Evolutionary conservation across 192 early-diverging fungal species (phyloP).

Genomic region (Rhizoclosmatium globosum): DNA sequence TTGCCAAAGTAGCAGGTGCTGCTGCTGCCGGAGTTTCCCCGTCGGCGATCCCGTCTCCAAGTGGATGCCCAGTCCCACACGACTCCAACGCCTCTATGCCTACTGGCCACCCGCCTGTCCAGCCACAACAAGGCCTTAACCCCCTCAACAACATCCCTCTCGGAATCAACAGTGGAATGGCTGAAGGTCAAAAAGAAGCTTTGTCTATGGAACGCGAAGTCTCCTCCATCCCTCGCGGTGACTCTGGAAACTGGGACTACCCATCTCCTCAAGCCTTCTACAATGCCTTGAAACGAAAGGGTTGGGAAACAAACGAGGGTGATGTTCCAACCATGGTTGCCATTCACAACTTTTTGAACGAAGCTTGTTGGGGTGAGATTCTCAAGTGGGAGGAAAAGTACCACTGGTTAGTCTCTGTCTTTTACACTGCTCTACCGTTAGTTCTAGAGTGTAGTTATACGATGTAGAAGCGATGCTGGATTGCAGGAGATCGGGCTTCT

Average conservation of each 20-base stretch:
- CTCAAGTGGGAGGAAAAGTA: conserved; percentile 78
- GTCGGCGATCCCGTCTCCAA: neutral
- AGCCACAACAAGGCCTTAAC: conserved; percentile 12
- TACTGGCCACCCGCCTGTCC: neutral
- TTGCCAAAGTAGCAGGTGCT: conserved; percentile 21
- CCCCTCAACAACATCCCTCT: conserved; percentile 55
- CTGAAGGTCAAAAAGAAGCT: conserved; percentile 32
- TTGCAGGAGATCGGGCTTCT: no score
- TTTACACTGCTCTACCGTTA: conserved; percentile 35
- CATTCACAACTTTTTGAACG: conserved; percentile 95
- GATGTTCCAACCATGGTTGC: conserved; percentile 92
- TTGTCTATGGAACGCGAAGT: conserved; percentile 73
- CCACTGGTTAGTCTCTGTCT: conserved; percentile 44
- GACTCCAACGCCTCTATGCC: neutral
- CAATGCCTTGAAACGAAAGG: conserved; percentile 94
- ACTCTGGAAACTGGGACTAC: conserved; percentile 82
- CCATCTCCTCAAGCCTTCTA: conserved; percentile 84
- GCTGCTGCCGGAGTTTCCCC: neutral
- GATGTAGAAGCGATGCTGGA: no score
- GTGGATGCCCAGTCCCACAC: conserved; percentile 24
- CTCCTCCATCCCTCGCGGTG: conserved; percentile 80
- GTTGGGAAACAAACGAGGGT: conserved; percentile 79
- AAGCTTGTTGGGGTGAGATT: conserved; percentile 87
- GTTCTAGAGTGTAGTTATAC: no score
- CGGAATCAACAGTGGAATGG: conserved; percentile 40